A percentile compares a stretch with the other conserved stretches of the same genome.
These are phyloP conservation scores for Ceratocystis eucalypticola DNA, from an alignment of 2,329 filamentous ascomycete genomes.

Conservation along the genomic window DNA sequence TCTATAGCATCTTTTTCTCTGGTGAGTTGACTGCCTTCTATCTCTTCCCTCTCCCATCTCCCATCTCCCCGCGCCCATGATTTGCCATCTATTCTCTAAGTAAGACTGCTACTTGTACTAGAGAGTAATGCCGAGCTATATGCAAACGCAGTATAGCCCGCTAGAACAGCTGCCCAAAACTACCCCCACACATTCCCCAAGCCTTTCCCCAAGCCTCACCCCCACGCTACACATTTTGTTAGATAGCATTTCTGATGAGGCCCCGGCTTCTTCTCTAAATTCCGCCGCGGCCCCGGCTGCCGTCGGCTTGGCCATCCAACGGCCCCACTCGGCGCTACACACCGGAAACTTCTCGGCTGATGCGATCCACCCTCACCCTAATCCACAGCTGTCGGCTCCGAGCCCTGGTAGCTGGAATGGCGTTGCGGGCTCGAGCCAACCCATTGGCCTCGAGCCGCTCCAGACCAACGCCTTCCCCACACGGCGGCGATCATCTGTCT, in stretches of 20 bases:
- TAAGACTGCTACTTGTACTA: too few relatives aligned
- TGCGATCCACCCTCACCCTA: slow-evolving; percentile 22
- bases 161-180: not conserved
- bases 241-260: not conserved
- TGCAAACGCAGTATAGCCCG: not conserved
- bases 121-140: not conserved
- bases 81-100: not conserved
- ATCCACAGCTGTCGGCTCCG: not conserved
- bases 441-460: not conserved
- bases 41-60: too few relatives aligned
- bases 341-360: slow-evolving; percentile 50
- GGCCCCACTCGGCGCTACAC: slow-evolving; percentile 65
- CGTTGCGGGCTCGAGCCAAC: not conserved
- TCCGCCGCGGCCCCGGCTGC: not conserved
- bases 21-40: too few relatives aligned
- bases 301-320: slow-evolving; percentile 49
- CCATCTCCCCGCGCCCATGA: too few relatives aligned
- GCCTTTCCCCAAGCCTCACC: not conserved
- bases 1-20: too few relatives aligned
- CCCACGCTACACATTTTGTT: not conserved
- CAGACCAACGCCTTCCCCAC: not conserved
- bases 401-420: not conserved
- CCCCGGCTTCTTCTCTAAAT: not conserved
- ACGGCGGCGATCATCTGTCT: not conserved
- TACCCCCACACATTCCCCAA: not conserved